Base-by-base conservation (phyloP, 331 rosid species). In the Acacia pycnantha region DNA sequence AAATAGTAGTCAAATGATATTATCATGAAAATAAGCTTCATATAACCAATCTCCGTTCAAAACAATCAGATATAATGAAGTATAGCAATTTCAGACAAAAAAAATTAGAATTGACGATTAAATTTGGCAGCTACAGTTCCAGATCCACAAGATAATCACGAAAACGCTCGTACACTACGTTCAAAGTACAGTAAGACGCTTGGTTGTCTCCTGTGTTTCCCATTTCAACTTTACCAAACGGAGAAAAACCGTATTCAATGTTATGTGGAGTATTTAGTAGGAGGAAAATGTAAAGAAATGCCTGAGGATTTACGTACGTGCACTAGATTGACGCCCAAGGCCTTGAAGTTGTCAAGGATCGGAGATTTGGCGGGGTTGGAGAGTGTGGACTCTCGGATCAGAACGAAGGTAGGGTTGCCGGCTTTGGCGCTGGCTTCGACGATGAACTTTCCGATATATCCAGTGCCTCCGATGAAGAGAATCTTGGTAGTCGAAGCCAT, bases 381-480 rank as follows among this genome's bases (percentile, higher is more conserved):
- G 41, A 74, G 54, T 19, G 84, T 16, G 8, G 70, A 16, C 1
- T 64, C 80, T 37, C 84, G 69, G 15, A 81, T 22, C 0, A 81
- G 84, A 9, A 22, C 14, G 13, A 50, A 81, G 24, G 84, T 74
- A 0, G 69, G 84, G 47, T 73, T 33, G 14, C 92, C 89, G 15
- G 90, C 88, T 47, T 81, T 89, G 22, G 81, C 85, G 77, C 94
- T 86, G 4, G 92, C 89, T 83, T 86, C 91, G 15, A 87, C 94
- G 0, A 89, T 82, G 85, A 86, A 89, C 85, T 89, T 91, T 11
- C 92, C 92, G 9, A 89, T 87, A 76, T 79, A 86, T 0, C 91
- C 91, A 0, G 93, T 89, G 47, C 95, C 92, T 43, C 95, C 95
- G 29, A 91, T 83, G 79, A 89, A 19, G 35, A 91, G 74, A 58